Evolutionary conservation across 2,329 filamentous ascomycete genomes (phyloP), one percentile per base, ranked within the genome.

Genomic region (Hymenoscyphus fructigenus): DNA sequence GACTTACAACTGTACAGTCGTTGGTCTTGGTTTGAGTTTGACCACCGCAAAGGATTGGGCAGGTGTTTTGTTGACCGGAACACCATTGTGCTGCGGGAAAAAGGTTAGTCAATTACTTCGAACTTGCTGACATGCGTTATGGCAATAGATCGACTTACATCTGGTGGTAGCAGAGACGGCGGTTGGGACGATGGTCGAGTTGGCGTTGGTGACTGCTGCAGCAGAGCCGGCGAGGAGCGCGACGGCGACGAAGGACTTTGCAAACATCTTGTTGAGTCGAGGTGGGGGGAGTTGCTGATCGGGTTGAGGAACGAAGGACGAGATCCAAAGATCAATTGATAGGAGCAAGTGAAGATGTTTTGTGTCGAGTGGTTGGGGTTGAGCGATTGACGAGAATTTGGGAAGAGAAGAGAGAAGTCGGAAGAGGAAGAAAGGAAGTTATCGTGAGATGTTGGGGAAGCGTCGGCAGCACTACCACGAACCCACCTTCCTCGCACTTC

Each of bases 11-110:
- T 67, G 85, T 80, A 75, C 88, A 90, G 59, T 73, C 76, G 79
- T 88, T 88, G 68, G 73, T 71, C 67, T 74, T 76, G n/a, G 44
- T 50, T 69, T 10, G n/a, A 28, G 26, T 4, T 41, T 80, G 77
- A 68, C 75, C 73, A 67, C 80, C 80, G 77, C 88, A 90, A 68
- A 89, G 80, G 65, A 81, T 74, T 17, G 84, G 84, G 78, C 88
- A 90, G 56, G 81, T 82, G 76, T 86, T 86, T 66, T 77, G 77
- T 78, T 89, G 79, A 68, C 81, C 84, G 62, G 76, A 75, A 75
- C 88, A 90, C 86, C 86, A 89, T 64, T 78, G 71, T 67, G 74
- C 82, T 84, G 65, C 59, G 32, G 61, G 61, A 38, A 23, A 55
- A 3, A 32, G 7, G 12, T 53, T 5, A 50, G 44, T 26, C 7